Conservation (phyloP, 2,329 filamentous ascomycete genomes). For the Aspergillus sp. region DNA sequence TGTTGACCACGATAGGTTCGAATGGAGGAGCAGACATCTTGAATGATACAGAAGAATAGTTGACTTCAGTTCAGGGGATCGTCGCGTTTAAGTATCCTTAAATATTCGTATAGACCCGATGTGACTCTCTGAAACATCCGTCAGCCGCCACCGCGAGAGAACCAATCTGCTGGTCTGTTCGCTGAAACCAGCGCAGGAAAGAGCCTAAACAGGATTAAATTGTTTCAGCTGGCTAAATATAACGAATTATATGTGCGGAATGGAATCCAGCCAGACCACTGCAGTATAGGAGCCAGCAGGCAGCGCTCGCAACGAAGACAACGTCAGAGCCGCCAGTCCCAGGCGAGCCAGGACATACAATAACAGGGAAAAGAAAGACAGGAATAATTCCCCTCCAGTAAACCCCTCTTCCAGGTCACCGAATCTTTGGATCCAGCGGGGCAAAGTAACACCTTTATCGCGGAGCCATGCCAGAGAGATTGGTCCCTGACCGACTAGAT, state of each 20-base stretch:
- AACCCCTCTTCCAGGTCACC: too few species aligned
- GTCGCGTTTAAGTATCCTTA: too few species aligned
- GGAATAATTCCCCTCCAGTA: too few species aligned
- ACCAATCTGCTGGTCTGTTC: background rate
- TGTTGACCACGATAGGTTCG: slow-evolving; percentile 2
- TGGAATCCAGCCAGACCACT: background rate
- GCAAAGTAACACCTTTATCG: too few species aligned
- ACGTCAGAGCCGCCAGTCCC: background rate
- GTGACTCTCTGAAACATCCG: background rate
- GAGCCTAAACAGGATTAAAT: background rate
- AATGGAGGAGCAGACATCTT: background rate
- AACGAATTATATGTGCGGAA: background rate
- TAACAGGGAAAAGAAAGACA: background rate
- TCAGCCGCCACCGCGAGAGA: background rate
- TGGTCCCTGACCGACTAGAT: too few species aligned
- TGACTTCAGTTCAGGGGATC: too few species aligned
- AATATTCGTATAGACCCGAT: too few species aligned
- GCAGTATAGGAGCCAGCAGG: background rate
- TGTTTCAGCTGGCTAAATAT: background rate
- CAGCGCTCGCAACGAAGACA: background rate
- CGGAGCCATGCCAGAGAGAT: too few species aligned
- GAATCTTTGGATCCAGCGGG: too few species aligned
- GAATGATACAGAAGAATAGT: background rate
- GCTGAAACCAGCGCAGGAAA: background rate
- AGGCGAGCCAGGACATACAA: background rate